phyloP scores from a whole-genome alignment of 139 green algal genomes.

The Eudorina sp. region DNA sequence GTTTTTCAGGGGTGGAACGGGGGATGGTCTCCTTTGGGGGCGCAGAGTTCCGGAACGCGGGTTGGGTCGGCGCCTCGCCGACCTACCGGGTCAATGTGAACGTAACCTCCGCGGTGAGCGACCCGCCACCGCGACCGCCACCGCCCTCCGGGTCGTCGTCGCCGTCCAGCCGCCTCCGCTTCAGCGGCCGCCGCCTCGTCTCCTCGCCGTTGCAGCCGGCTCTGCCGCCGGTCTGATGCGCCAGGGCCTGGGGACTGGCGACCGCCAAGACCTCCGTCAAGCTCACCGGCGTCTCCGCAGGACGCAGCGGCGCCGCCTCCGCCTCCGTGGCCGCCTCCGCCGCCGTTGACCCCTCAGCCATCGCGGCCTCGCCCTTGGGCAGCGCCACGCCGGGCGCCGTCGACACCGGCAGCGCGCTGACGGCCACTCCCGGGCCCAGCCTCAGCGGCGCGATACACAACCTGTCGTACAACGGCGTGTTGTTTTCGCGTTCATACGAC shows the following conservation, averaged over 20 bases:
- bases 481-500: neutral
- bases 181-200: neutral
- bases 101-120: neutral
- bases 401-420: neutral
- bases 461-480: slow-evolving; percentile 1
- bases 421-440: neutral
- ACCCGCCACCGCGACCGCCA: neutral
- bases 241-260: too few relatives aligned
- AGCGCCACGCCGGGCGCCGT: neutral
- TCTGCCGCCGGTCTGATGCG: too few relatives aligned
- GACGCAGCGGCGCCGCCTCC: too few relatives aligned
- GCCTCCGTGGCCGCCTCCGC: too few relatives aligned
- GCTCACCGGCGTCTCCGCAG: too few relatives aligned
- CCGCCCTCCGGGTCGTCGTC: neutral
- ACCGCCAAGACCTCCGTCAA: too few relatives aligned
- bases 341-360: neutral
- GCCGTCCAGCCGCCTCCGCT: slow-evolving; percentile 9
- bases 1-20: too few relatives aligned
- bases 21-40: too few relatives aligned
- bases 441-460: neutral
- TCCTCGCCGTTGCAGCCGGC: too few relatives aligned
- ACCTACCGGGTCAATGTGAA: slow-evolving; percentile 6
- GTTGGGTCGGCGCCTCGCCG: too few relatives aligned
- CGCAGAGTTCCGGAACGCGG: too few relatives aligned
- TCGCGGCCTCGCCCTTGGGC: neutral